Evolutionary conservation across 108 stramenopile genomes (phyloP).

Genomic region (Fistulifera pelliculosa): DNA sequence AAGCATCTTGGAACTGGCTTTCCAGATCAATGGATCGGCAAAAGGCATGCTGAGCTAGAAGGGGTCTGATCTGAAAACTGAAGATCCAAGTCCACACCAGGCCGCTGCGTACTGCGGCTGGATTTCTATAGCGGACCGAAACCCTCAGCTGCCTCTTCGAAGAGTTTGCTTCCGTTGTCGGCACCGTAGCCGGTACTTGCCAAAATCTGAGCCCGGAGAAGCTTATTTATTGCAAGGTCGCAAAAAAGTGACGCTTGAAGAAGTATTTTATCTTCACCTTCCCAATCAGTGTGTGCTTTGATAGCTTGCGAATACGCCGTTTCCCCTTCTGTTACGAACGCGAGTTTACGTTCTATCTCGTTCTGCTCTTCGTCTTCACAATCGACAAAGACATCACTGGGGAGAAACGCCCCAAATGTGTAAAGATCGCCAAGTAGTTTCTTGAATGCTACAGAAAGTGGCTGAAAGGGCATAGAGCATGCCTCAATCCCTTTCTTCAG

Average conservation of each 20-base stretch:
- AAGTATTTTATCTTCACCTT: conserved; percentile 15
- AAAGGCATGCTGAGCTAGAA: conserved; percentile 66
- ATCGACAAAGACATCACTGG: conserved; percentile 37
- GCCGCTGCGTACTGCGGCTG: conserved; percentile 37
- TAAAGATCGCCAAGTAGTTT: conserved; percentile 73
- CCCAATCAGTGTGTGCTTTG: conserved; percentile 4
- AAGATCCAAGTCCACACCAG: conserved; percentile 66
- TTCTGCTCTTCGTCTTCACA: conserved; percentile 1
- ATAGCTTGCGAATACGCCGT: conserved; percentile 29
- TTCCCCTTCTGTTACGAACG: conserved; percentile 23
- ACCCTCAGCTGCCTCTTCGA: conserved; percentile 18
- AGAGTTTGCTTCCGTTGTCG: conserved; percentile 6
- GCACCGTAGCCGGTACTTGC: neutral
- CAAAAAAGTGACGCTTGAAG: conserved; percentile 28
- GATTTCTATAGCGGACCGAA: conserved; percentile 21
- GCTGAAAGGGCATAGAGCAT: conserved; percentile 8
- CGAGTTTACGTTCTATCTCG: no score
- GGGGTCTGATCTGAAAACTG: conserved; percentile 31
- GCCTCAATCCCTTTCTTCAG: conserved; percentile 26
- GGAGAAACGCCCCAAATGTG: conserved; percentile 49
- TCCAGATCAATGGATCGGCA: conserved; percentile 49
- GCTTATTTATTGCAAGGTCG: conserved; percentile 50
- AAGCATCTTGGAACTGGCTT: conserved; percentile 41
- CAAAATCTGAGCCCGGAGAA: conserved; percentile 48
- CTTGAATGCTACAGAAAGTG: conserved; percentile 10